phyloP scores from a whole-genome alignment of 305 asterid genomes.

The Fraxinus dipetala region DNA sequence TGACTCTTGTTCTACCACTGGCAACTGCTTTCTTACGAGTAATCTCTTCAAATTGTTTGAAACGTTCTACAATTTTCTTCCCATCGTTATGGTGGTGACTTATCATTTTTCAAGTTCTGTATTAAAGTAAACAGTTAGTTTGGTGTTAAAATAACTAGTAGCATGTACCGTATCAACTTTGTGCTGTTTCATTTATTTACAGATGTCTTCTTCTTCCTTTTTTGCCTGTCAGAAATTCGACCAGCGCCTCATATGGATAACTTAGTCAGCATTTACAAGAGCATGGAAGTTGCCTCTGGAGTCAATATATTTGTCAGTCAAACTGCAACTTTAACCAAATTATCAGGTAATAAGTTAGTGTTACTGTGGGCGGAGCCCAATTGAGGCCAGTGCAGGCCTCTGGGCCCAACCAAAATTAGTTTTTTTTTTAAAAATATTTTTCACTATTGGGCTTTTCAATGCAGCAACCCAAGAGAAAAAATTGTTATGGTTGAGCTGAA shows the following conservation, averaged over 20 bases:
- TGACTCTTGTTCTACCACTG: not conserved
- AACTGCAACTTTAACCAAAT: conserved; percentile 39
- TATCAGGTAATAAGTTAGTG: conserved; percentile 46
- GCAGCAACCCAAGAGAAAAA: too few relatives aligned
- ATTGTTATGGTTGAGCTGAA: too few relatives aligned
- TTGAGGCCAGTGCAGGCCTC: too few relatives aligned
- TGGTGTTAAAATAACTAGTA: not conserved
- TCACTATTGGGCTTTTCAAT: too few relatives aligned
- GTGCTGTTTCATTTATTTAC: not conserved
- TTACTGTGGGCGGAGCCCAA: not conserved
- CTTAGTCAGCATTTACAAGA: conserved; percentile 81
- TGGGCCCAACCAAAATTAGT: too few relatives aligned
- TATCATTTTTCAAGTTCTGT: not conserved
- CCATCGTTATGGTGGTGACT: not conserved
- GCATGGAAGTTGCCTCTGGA: conserved; percentile 86
- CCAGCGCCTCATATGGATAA: conserved; percentile 96
- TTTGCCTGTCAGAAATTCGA: conserved; percentile 59
- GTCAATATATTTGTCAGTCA: conserved; percentile 59
- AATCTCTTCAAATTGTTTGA: not conserved
- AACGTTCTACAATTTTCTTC: not conserved
- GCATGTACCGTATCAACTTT: not conserved
- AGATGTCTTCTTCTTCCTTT: not conserved
- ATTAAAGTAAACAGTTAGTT: not conserved
- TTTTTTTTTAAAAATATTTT: too few relatives aligned
- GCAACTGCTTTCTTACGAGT: not conserved